These are phyloP conservation scores for Sordariomycetes sp. DNA, from an alignment of 2,329 filamentous ascomycete genomes.

Conservation along the genomic window DNA sequence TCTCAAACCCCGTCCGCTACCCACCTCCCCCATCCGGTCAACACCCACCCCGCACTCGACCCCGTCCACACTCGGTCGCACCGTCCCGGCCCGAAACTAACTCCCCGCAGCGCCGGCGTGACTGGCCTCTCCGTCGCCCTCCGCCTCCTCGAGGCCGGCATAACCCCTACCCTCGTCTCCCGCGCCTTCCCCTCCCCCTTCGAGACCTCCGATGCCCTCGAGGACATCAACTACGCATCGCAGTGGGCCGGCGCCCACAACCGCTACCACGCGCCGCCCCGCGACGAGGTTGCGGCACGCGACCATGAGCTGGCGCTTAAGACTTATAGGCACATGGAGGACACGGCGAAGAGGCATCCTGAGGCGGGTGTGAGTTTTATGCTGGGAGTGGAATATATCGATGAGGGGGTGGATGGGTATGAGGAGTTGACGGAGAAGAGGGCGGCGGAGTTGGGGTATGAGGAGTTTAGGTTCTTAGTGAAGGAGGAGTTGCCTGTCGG, in stretches of 20 bases:
- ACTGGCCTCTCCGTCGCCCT: conserved; percentile 36
- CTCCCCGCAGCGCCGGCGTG: conserved; percentile 32
- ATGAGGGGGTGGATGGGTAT: conserved; percentile 26
- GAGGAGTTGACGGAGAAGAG: conserved; percentile 16
- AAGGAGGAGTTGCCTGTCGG: conserved; percentile 23
- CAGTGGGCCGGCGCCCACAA: conserved; percentile 46
- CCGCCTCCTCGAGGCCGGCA: conserved; percentile 24
- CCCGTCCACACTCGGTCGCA: not conserved
- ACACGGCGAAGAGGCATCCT: conserved; percentile 14
- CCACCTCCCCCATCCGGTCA: not conserved
- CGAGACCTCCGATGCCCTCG: conserved; percentile 24
- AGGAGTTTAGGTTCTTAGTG: conserved; percentile 22
- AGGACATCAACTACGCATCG: conserved; percentile 38
- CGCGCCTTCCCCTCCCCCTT: conserved; percentile 31
- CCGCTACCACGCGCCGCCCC: conserved; percentile 27
- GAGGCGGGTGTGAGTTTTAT: conserved; percentile 33
- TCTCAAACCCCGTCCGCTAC: no score
- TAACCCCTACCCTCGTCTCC: conserved; percentile 28
- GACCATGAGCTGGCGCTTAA: conserved; percentile 28
- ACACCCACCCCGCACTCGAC: not conserved
- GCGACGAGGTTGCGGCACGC: conserved; percentile 16
- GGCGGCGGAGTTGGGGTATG: conserved; percentile 17
- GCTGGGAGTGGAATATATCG: conserved; percentile 37
- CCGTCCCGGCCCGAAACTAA: not conserved
- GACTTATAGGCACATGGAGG: conserved; percentile 28